Percentiles rank a stretch among this genome's conserved stretches.
phyloP scores from a whole-genome alignment of 163 green algal genomes.

The Coccomyxa subellipsoidea region DNA sequence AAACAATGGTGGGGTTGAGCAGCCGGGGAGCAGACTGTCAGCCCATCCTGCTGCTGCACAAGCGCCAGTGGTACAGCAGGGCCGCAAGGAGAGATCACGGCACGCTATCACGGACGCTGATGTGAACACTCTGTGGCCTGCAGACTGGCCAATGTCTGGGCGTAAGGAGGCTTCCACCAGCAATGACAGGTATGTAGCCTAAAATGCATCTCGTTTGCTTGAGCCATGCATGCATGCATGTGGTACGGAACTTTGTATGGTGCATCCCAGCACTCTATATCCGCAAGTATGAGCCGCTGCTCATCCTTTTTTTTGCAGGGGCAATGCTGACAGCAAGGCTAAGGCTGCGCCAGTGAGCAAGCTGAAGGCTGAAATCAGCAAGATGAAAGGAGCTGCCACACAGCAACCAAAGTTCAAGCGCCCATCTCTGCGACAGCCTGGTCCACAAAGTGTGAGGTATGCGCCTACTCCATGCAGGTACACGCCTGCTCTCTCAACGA shows the following conservation, averaged over 20 bases:
- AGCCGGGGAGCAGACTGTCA: background rate
- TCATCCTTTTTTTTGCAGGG: background rate
- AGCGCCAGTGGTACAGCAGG: background rate
- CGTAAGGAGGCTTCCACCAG: background rate
- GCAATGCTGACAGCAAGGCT: background rate
- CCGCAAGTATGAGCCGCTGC: background rate
- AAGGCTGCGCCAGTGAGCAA: background rate
- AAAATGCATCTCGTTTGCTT: no score
- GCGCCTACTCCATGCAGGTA: background rate
- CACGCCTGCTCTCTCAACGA: no score
- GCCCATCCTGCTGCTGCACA: background rate
- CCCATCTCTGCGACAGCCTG: background rate
- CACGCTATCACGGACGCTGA: background rate
- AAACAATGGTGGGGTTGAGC: background rate
- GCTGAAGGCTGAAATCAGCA: background rate
- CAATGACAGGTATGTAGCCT: background rate
- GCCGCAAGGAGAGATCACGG: background rate
- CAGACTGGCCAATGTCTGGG: background rate
- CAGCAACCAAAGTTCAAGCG: background rate
- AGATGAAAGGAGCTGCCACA: background rate
- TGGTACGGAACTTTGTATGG: no score
- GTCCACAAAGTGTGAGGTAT: background rate
- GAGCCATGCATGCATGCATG: no score
- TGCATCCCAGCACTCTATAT: no score
- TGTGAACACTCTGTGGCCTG: background rate